These are phyloP conservation scores for Annona cherimola DNA, from an alignment of 164 flowering plant species.

Conservation along the genomic window DNA sequence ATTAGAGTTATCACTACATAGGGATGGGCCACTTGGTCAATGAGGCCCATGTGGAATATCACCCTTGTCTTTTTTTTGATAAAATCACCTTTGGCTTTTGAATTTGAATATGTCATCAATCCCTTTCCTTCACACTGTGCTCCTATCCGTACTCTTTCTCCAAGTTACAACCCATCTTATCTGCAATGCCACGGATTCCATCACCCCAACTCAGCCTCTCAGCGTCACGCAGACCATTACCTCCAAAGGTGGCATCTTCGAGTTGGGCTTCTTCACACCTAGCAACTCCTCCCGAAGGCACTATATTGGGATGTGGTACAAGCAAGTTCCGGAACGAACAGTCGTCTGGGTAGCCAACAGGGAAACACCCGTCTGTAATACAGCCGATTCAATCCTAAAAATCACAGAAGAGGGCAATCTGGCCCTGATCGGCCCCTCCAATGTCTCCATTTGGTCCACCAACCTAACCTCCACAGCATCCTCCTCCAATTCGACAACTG, in stretches of 20 bases:
- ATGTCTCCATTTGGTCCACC: slow-evolving; percentile 55
- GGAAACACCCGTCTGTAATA: slow-evolving; percentile 13
- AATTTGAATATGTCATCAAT: too few species aligned
- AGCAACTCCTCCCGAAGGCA: slow-evolving; percentile 18
- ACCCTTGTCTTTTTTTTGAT: too few species aligned
- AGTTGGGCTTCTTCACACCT: slow-evolving; percentile 22
- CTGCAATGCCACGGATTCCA: slow-evolving; percentile 13
- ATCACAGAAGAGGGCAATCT: slow-evolving; percentile 38
- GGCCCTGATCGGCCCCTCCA: slow-evolving; percentile 39
- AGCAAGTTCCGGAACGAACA: slow-evolving; percentile 6
- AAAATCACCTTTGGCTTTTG: too few species aligned
- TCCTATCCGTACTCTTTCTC: too few species aligned
- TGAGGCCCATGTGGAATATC: too few species aligned
- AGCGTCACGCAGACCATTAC: slow-evolving; percentile 15
- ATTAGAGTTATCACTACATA: too few species aligned
- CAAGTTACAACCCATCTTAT: too few species aligned
- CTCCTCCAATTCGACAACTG: slow-evolving; percentile 19
- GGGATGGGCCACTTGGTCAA: too few species aligned
- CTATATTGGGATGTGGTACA: slow-evolving; percentile 24
- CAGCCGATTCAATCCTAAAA: slow-evolving; percentile 10
- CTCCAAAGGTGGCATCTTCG: slow-evolving; percentile 15
- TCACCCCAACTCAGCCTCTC: slow-evolving; percentile 21
- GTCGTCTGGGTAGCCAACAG: slow-evolving; percentile 30
- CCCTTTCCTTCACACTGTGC: too few species aligned
- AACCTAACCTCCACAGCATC: slow-evolving; percentile 24